Evolutionary conservation across 805 yeast genomes (phyloP), one percentile per base, ranked within the genome.

Genomic region (Myxozyma sirexii): DNA sequence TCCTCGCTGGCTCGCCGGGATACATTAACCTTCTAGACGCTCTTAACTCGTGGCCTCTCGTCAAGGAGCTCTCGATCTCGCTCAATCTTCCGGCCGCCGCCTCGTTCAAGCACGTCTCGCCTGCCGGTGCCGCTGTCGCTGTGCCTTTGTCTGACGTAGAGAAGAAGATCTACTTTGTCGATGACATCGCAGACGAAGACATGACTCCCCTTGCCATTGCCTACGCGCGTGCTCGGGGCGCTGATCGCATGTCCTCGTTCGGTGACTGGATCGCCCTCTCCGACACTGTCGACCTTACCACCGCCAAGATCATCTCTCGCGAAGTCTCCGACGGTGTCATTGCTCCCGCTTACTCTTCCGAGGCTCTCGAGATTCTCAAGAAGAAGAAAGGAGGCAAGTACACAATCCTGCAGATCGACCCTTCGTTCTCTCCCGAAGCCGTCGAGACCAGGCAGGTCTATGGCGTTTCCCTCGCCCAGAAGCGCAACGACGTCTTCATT

Each of bases 161-260:
- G 81, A 92, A 91, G 83, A 88, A 93, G 77, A 84, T 93, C 66
- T 94, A 94, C 82, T 94, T 94, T 74, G 99, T 94, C 65, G 85
- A 85, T 68, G 97, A 90, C 75, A 90, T 93, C 71, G 54, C 62
- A n/a, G 68, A 65, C 21, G 96, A 90, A 77, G 90, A 92, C 81
- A 80, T 94, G 74, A 90, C 97, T 12, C 98, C 99, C 57, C 82
- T 94, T 73, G 99, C 99, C 65, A 88, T 88, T 73, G 99, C 99
- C 59, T 94, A 94, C 72, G 99, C 99, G 39, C 89, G 98, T 79
- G 99, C 99, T 58, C 89, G 99, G 78, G 99, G 99, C 76, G 99
- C 99, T 68, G 99, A 94, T 79, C 87, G 99, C 83, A 94, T 94
- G 99, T 92, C 97, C 4, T 89, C 97, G 13, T 94, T 94, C 74